These are phyloP conservation scores for Neoboletus subvelutipes DNA, from an alignment of 768 basidiomycete genomes.

Conservation along the genomic window DNA sequence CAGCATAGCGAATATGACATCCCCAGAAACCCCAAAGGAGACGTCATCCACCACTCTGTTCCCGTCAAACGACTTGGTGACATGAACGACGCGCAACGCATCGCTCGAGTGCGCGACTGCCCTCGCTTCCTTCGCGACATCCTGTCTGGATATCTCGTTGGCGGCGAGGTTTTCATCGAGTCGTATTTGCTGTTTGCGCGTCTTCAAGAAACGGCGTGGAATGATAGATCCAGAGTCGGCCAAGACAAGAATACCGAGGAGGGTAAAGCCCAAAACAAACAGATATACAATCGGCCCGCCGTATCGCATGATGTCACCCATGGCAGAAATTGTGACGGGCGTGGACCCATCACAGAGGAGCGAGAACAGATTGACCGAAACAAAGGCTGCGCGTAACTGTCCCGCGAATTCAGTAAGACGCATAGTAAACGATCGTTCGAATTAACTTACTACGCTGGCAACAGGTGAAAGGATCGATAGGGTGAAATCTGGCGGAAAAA, in stretches of 20 bases:
- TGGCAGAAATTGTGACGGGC: conserved; percentile 43
- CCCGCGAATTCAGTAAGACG: not conserved
- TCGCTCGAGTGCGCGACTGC: conserved; percentile 50
- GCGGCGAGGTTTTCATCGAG: conserved; percentile 14
- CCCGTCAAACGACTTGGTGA: conserved; percentile 59
- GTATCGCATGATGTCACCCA: conserved; percentile 56
- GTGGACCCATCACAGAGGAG: conserved; percentile 62
- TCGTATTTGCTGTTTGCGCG: conserved; percentile 13
- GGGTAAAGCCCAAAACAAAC: conserved; percentile 54
- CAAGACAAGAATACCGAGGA: conserved; percentile 66
- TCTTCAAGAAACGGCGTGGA: conserved; percentile 37
- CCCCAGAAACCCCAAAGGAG: conserved; percentile 59
- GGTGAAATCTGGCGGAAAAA: conserved; percentile 51
- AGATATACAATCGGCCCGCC: conserved; percentile 79
- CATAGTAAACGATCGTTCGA: not conserved
- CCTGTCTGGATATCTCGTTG: conserved; percentile 36
- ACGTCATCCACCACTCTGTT: conserved; percentile 72
- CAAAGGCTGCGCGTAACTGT: conserved; percentile 64
- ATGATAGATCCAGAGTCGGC: conserved; percentile 66
- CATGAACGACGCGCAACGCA: conserved; percentile 57
- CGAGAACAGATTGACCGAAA: conserved; percentile 78
- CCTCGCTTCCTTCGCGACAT: conserved; percentile 56
- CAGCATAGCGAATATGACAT: conserved; percentile 69
- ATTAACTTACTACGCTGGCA: conserved; percentile 56
- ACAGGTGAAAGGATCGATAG: conserved; percentile 68